Evolutionary conservation across 75 land plant species (phyloP), one percentile per base, ranked within the genome.

Genomic region (Picea glauca): DNA sequence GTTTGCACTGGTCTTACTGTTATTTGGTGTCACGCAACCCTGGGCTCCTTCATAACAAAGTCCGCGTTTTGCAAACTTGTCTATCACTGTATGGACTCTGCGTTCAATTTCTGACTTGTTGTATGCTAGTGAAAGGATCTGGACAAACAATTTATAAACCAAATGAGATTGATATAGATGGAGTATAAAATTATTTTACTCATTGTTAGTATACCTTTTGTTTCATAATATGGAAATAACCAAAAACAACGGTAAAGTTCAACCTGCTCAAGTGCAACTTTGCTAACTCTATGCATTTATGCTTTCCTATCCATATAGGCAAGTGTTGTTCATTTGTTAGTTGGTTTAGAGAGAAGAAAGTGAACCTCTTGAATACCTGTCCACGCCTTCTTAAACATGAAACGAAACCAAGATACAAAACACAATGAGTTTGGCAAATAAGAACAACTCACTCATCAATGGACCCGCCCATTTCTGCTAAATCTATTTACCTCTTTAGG

Each of bases 401-500:
- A 43, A 76, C 58, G 32, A 58, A 79, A 50, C 14, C 21, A 31
- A 56, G 38, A 62, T 57, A 72, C 3, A 18, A 1, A 74, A 56
- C 5, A 20, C 17, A 58, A 30, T 75, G n/a, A 58, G 60, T 58
- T 17, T 17, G 38, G 2, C 38, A 35, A 35, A 66, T 4, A 35
- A 3, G 20, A 26, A 26, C 26, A 35, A 0, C 67, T 31, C 20
- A 35, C 72, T 17, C 20, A 33, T n/a, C 5, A 18, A 38, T 15
- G 31, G 46, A 67, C 40, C 17, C 33, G 15, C 0, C 5, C 35
- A 5, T 17, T 7, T 0, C 33, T 20, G 21, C 74, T 54, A 74
- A 6, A 23, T 50, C 30, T 74, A 30, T n/a, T 50, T 76, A 93
- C 95, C 95, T 94, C 93, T 80, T 92, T 90, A 50, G 95, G 92